Conservation (phyloP, 169 alveolate genomes). For the Plasmodium berghei region DNA sequence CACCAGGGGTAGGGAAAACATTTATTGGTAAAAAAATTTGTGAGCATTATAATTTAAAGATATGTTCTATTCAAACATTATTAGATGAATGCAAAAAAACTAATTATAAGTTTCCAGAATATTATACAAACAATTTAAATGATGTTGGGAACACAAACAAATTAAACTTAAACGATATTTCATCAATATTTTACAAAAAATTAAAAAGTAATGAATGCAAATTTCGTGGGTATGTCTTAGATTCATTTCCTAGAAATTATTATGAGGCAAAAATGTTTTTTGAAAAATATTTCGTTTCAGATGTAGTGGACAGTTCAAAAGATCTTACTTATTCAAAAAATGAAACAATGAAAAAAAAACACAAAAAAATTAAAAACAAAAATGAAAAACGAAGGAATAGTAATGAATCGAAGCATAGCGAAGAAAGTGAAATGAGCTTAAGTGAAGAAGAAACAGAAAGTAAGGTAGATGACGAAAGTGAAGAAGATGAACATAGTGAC, state of each 20-base stretch:
- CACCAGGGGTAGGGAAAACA: constrained; percentile 66
- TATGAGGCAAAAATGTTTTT: constrained; percentile 56
- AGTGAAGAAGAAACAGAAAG: not conserved
- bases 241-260: constrained; percentile 53
- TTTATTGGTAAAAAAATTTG: constrained; percentile 59
- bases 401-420: not conserved
- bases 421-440: no score
- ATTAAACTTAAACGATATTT: constrained; percentile 22
- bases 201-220: constrained; percentile 47
- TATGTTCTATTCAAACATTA: constrained; percentile 25
- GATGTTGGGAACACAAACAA: not conserved
- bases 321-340: not conserved
- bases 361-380: not conserved
- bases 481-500: not conserved
- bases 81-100: constrained; percentile 32
- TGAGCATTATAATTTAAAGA: constrained; percentile 32
- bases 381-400: not conserved
- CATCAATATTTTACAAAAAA: constrained; percentile 26
- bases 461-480: not conserved
- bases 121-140: constrained; percentile 20
- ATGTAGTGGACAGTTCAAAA: not conserved
- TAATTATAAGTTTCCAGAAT: constrained; percentile 40
- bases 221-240: constrained; percentile 62
- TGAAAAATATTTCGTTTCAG: not conserved
- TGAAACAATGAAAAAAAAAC: not conserved